Base-by-base conservation (phyloP, 2,329 filamentous ascomycete species). In the Calonectria honghensis region DNA sequence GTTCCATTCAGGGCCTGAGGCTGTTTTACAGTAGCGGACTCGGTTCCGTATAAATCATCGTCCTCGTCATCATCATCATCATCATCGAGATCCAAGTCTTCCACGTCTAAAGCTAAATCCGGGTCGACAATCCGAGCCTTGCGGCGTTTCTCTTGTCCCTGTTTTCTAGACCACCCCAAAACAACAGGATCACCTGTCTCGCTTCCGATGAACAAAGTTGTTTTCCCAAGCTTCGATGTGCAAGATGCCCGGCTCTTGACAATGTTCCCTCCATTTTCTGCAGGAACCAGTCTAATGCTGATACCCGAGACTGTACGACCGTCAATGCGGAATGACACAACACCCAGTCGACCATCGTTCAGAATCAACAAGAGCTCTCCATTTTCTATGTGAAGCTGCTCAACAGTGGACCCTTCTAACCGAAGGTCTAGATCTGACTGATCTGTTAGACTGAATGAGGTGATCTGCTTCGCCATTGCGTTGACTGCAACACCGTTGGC, bases 401-500 rank as follows among this genome's bases (percentile, higher is more conserved):
- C 95, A 59, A 98, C 89, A 32, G 90, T 88, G 83, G 95, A 97
- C 13, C 93, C 92, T 85, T 99, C 97, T 1, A 99, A 87, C 45
- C 93, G 94, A 74, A 98, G 87, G 20, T 91, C 91, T 57, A 98
- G 88, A 59, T 95, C 91, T 0, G 95, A 94, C 85, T 98, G 96
- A 83, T 99, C 97, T 6, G 91, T 90, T 83, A 99, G 92, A 66
- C 93, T 91, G 81, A 98, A 98, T 0, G 94, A 91, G 2, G 96
- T 98, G 76, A 92, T 91, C 75, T 94, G 91, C 83, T 93, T 95
- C 6, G 96, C 94, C 85, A 98, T 97, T 41, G 95, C 91, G 82
- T 99, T 99, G 77, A 99, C 95, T 5, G 94, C 96, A 73, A 98
- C 94, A 2, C 96, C 96, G 81, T 95, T 98, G 16, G 96, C 91